Percentiles rank a stretch among this genome's conserved stretches.
These are phyloP conservation scores for Pholiota molesta DNA, from an alignment of 768 basidiomycete genomes.

Conservation along the genomic window DNA sequence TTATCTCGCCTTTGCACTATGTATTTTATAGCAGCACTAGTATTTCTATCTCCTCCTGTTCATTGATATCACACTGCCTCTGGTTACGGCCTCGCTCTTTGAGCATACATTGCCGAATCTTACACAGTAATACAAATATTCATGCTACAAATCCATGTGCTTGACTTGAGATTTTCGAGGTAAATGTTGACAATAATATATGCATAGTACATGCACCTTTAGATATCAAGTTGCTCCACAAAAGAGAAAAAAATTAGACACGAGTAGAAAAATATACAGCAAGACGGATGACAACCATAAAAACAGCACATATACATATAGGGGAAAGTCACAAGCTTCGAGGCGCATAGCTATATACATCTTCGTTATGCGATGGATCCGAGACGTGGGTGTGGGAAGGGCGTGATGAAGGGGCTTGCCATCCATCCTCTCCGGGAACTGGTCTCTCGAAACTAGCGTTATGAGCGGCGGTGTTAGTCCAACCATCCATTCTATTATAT, in stretches of 20 bases:
- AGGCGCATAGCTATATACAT: background rate
- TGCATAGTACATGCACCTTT: too few relatives aligned
- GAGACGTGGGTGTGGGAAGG: too few relatives aligned
- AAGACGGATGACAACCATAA: background rate
- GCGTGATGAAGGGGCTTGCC: background rate
- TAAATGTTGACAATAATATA: too few relatives aligned
- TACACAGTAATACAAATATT: background rate
- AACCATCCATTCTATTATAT: background rate
- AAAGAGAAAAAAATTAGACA: background rate
- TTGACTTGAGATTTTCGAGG: background rate
- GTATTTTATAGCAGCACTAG: slow-evolving; percentile 5
- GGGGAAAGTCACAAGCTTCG: background rate
- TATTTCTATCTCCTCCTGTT: background rate
- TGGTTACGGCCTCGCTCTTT: background rate
- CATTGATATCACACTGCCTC: background rate
- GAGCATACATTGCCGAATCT: background rate
- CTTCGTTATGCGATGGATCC: background rate
- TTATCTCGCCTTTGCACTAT: slow-evolving; percentile 5
- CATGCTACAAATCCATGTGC: background rate
- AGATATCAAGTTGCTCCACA: too few relatives aligned
- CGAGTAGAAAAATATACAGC: background rate
- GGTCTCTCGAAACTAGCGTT: background rate
- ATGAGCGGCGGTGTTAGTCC: background rate
- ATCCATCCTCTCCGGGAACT: background rate
- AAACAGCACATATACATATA: background rate